Conservation (phyloP, 2,329 filamentous ascomycete genomes). For the Fusarium nematophilum region DNA sequence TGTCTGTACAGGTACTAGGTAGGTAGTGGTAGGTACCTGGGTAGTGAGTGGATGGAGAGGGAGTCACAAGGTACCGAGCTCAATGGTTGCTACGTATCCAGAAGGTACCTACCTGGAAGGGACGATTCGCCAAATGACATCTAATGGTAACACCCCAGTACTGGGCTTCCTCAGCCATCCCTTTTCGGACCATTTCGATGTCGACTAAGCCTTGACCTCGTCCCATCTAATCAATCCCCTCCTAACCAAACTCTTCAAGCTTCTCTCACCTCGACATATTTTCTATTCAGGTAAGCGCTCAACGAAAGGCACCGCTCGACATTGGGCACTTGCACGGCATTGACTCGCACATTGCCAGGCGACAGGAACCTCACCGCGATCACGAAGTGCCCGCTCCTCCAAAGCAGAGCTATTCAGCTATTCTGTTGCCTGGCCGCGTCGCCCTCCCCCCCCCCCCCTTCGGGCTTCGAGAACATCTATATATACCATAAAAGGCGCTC, state of each 20-base stretch:
- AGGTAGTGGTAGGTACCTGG: too few relatives aligned
- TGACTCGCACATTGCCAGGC: not conserved
- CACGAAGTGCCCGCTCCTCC: constrained; percentile 23
- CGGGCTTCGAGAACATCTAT: not conserved
- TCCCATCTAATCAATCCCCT: constrained; percentile 14
- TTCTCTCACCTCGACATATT: constrained; percentile 2
- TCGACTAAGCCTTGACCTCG: constrained; percentile 29
- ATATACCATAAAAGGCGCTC: not conserved
- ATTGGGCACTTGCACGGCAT: not conserved
- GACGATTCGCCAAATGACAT: not conserved
- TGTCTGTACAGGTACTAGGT: too few relatives aligned
- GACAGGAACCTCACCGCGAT: constrained; percentile 1
- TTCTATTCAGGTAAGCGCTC: not conserved
- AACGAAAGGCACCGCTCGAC: not conserved
- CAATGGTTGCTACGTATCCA: not conserved
- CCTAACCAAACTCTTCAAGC: not conserved
- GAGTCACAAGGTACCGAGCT: not conserved
- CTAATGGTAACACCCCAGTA: not conserved
- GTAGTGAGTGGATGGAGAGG: too few relatives aligned
- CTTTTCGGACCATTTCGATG: constrained; percentile 28
- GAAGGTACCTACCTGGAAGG: not conserved
- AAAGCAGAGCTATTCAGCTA: constrained; percentile 17
- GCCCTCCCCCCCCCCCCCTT: not conserved
- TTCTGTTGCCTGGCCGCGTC: constrained; percentile 26
- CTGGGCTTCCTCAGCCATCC: constrained; percentile 23